phyloP scores from a whole-genome alignment of 225 moss, liverwort and hornwort species.

The Asterella californica region DNA sequence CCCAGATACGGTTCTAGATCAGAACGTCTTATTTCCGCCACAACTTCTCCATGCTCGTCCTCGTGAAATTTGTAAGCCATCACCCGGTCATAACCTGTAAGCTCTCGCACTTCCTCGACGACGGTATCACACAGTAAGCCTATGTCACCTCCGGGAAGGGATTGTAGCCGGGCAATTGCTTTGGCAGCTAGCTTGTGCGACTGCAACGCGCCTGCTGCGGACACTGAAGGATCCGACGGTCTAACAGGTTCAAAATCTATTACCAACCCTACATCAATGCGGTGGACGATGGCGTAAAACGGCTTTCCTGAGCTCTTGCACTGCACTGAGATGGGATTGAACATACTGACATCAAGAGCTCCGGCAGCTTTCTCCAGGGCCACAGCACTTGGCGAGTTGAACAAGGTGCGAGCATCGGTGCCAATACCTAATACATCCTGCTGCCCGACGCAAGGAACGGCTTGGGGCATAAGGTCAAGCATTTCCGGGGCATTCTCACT shows the following conservation, averaged over 20 bases:
- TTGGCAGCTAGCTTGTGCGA: slow-evolving; percentile 47
- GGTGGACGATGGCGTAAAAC: slow-evolving; percentile 50
- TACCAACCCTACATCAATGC: slow-evolving; percentile 48
- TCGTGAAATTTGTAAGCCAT: slow-evolving; percentile 61
- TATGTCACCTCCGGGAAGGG: slow-evolving; percentile 52
- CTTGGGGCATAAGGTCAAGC: slow-evolving; percentile 50
- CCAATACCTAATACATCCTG: slow-evolving; percentile 44
- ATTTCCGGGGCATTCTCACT: slow-evolving; percentile 58
- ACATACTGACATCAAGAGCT: slow-evolving; percentile 49
- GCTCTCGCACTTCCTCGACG: slow-evolving; percentile 54
- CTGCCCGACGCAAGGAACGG: slow-evolving; percentile 43
- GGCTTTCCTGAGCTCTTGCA: slow-evolving; percentile 47
- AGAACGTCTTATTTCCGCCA: slow-evolving; percentile 46
- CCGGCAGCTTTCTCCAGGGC: slow-evolving; percentile 48
- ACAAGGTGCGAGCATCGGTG: slow-evolving; percentile 47
- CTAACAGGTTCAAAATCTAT: slow-evolving; percentile 52
- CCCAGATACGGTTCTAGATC: slow-evolving; percentile 55
- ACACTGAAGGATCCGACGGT: slow-evolving; percentile 29
- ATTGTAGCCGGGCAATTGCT: slow-evolving; percentile 48
- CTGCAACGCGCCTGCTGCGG: slow-evolving; percentile 42
- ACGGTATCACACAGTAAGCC: slow-evolving; percentile 46
- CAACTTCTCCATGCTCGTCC: slow-evolving; percentile 58
- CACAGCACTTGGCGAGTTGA: slow-evolving; percentile 31
- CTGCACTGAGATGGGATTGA: slow-evolving; percentile 55
- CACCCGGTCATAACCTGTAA: slow-evolving; percentile 54